Evolutionary conservation across 768 basidiomycete species (phyloP).

Genomic region (Termitomyces sp.): DNA sequence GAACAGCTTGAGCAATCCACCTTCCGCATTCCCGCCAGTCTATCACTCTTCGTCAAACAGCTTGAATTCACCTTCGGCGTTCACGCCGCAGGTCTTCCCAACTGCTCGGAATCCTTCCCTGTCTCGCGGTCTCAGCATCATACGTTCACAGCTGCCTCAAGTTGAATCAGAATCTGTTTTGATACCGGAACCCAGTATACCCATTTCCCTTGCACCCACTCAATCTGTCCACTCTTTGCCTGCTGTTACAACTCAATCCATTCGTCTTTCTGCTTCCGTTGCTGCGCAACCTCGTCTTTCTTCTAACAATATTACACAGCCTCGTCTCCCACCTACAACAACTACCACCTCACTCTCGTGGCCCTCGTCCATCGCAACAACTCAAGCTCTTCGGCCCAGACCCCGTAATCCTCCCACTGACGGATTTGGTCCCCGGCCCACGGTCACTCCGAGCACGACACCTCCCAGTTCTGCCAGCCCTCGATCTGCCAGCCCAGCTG

Average conservation of each 20-base stretch:
- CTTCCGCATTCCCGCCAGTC: slow-evolving; percentile 7
- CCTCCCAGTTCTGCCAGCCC: slow-evolving; percentile 1
- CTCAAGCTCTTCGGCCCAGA: slow-evolving; percentile 6
- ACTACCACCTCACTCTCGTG: slow-evolving; percentile 9
- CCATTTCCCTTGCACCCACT: not conserved
- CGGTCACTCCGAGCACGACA: not conserved
- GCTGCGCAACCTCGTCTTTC: not conserved
- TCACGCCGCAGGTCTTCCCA: slow-evolving; percentile 10
- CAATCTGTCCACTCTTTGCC: not conserved
- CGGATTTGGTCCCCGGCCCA: not conserved
- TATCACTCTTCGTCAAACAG: slow-evolving; percentile 7
- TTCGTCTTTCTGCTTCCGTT: slow-evolving; percentile 2
- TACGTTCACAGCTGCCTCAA: slow-evolving; percentile 2
- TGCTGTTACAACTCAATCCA: not conserved
- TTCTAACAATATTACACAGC: not conserved
- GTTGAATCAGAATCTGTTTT: slow-evolving; percentile 1
- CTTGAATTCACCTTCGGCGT: slow-evolving; percentile 1
- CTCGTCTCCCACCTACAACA: slow-evolving; percentile 7
- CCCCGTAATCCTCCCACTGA: slow-evolving; percentile 10
- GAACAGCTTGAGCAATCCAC: not conserved
- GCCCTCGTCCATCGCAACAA: not conserved
- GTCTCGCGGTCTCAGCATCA: slow-evolving; percentile 6
- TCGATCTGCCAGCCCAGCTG: slow-evolving; percentile 3
- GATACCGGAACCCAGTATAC: not conserved
- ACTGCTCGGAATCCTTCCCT: slow-evolving; percentile 13